Evolutionary conservation across 1,139 yeast species (phyloP).

Genomic region (Yamadazyma songkhlaensis): DNA sequence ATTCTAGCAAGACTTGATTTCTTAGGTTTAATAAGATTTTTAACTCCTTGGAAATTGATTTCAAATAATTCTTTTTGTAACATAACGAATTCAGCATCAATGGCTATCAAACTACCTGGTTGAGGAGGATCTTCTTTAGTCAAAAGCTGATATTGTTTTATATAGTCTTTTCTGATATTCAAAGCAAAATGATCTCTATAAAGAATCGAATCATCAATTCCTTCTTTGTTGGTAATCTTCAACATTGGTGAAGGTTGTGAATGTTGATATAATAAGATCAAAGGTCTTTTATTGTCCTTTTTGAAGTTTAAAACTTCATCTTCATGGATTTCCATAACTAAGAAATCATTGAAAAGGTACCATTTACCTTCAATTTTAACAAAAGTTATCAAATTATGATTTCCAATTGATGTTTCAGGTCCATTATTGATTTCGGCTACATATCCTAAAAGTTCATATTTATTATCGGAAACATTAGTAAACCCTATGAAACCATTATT

Average conservation of each 20-base stretch:
- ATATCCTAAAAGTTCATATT: slow-evolving; percentile 63
- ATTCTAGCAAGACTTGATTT: slow-evolving; percentile 81
- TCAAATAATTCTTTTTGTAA: slow-evolving; percentile 79
- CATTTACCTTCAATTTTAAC: slow-evolving; percentile 59
- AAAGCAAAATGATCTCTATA: slow-evolving; percentile 76
- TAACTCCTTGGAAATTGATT: slow-evolving; percentile 64
- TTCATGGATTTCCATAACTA: slow-evolving; percentile 75
- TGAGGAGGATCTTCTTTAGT: slow-evolving; percentile 67
- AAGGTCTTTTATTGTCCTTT: slow-evolving; percentile 81
- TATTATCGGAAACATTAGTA: slow-evolving; percentile 17
- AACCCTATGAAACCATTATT: slow-evolving; percentile 11
- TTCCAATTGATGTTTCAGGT: slow-evolving; percentile 43
- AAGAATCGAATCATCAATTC: slow-evolving; percentile 61
- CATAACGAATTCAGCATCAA: slow-evolving; percentile 95
- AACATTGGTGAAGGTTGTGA: slow-evolving; percentile 24
- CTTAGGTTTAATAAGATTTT: slow-evolving; percentile 70
- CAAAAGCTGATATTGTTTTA: slow-evolving; percentile 62
- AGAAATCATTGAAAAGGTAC: slow-evolving; percentile 88
- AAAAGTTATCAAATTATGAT: slow-evolving; percentile 58
- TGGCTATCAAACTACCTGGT: slow-evolving; percentile 78
- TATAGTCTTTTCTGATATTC: slow-evolving; percentile 59
- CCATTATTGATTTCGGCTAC: slow-evolving; percentile 67
- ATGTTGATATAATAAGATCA: slow-evolving; percentile 65
- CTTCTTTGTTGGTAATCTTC: slow-evolving; percentile 8
- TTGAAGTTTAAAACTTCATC: slow-evolving; percentile 70